phyloP scores from a whole-genome alignment of 768 basidiomycete genomes.

The Serendipita sp. region DNA sequence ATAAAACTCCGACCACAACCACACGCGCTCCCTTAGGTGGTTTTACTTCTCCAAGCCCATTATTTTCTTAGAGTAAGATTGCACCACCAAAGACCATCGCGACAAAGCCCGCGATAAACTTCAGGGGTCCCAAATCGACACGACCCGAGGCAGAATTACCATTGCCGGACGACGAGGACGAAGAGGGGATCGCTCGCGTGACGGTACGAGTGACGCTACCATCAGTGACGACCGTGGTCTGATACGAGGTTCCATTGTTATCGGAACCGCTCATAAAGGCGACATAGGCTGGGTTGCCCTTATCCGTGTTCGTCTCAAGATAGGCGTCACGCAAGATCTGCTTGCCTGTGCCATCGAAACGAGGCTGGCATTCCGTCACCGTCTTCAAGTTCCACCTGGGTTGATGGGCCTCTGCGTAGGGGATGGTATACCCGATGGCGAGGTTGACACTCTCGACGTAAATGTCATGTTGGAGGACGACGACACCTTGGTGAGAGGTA shows the following conservation, averaged over 20 bases:
- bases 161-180: too few relatives aligned
- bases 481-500: slow-evolving; percentile 25
- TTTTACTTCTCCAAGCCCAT: too few relatives aligned
- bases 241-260: neutral
- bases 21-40: too few relatives aligned
- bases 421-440: slow-evolving; percentile 29
- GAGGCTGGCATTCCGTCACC: slow-evolving; percentile 24
- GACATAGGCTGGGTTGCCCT: neutral
- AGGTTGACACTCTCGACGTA: slow-evolving; percentile 31
- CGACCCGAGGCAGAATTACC: too few relatives aligned
- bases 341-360: slow-evolving; percentile 11
- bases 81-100: too few relatives aligned
- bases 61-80: too few relatives aligned
- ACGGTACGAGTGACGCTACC: neutral
- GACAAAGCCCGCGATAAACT: too few relatives aligned
- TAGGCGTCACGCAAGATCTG: slow-evolving; percentile 22
- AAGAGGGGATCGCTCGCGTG: neutral
- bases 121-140: too few relatives aligned
- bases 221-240: neutral
- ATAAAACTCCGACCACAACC: too few relatives aligned
- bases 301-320: slow-evolving; percentile 22
- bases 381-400: slow-evolving; percentile 24
- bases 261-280: neutral
- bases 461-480: slow-evolving; percentile 27
- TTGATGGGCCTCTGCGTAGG: slow-evolving; percentile 22